Conservation (phyloP, 176 grass and related monocot genomes). For the Puccinellia tenuiflora region DNA sequence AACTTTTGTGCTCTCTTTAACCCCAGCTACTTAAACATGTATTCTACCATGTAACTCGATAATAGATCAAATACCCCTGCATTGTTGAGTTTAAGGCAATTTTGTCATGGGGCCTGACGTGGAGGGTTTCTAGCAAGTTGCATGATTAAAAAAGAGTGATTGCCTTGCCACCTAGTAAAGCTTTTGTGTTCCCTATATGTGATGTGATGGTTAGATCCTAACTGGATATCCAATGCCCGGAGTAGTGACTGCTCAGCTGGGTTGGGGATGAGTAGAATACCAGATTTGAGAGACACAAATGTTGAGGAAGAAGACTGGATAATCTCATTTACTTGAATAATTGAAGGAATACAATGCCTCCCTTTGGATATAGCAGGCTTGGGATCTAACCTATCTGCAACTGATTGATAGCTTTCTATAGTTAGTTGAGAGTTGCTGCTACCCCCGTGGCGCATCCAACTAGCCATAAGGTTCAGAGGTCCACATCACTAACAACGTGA, state of each 20-base stretch:
- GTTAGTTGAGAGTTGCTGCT: neutral
- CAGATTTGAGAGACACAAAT: neutral
- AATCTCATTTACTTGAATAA: neutral
- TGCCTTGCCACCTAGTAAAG: neutral
- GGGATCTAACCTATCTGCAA: neutral
- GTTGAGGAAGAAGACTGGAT: neutral
- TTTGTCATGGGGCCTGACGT: neutral
- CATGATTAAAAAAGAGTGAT: neutral
- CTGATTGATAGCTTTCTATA: neutral
- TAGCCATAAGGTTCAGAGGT: neutral
- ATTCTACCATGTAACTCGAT: neutral
- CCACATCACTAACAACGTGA: neutral
- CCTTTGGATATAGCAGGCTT: neutral
- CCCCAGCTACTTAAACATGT: neutral
- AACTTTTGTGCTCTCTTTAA: neutral
- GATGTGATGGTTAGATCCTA: neutral
- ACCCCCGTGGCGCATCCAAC: neutral
- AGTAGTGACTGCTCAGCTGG: neutral
- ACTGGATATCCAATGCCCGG: neutral
- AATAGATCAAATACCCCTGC: neutral
- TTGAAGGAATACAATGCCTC: neutral
- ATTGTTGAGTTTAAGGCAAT: neutral
- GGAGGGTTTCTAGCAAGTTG: neutral
- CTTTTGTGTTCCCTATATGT: neutral
- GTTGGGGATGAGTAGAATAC: neutral